Base-by-base conservation (phyloP, 345 rosid genomes). In the Turritis glabra region DNA sequence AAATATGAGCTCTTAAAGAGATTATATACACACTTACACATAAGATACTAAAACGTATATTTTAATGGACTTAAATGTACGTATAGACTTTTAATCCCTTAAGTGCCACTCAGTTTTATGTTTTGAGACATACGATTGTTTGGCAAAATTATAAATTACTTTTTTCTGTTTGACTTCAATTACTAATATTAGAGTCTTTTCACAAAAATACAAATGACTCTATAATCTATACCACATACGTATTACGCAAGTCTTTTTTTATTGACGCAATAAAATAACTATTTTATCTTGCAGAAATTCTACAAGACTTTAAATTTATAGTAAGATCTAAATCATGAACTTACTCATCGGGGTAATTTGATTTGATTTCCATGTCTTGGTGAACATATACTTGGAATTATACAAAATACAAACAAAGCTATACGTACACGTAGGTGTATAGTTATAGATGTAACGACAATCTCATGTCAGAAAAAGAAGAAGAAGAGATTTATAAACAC, bases 371-470 rank as follows among this genome's bases (percentile, higher is more conserved):
- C 44, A 4, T 27, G 35, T 19, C 23, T 40, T 51, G 26, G 51
- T 56, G 38, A 35, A 25, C 6, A 25, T 27, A 30, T 38, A n/a
- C 8, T 17, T 72, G 17, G 52, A 64, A 3, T 22, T 29, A 72
- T 35, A 35, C 72, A 74, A 63, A 62, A 33, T 38, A 74, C 27
- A 69, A 32, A 70, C 60, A 70, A 55, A 70, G 2, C 19, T 70
- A 62, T 55, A 62, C 51, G 21, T 43, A 70, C 46, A 63, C 25
- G 38, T 41, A 61, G 27, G n/a, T 53, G 35, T 70, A 57, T 52
- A 40, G 26, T 52, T 30, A 76, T 44, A 48, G 48, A 43, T 41
- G 33, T 76, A 53, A 61, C 52, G 74, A 68, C 79, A 61, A 41
- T 30, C 40, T 29, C 63, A 5, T 46, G 69, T 52, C 55, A 43